Evolutionary conservation across 768 basidiomycete species (phyloP), one percentile per base, ranked within the genome.

Genomic region (Mycena galericulata): DNA sequence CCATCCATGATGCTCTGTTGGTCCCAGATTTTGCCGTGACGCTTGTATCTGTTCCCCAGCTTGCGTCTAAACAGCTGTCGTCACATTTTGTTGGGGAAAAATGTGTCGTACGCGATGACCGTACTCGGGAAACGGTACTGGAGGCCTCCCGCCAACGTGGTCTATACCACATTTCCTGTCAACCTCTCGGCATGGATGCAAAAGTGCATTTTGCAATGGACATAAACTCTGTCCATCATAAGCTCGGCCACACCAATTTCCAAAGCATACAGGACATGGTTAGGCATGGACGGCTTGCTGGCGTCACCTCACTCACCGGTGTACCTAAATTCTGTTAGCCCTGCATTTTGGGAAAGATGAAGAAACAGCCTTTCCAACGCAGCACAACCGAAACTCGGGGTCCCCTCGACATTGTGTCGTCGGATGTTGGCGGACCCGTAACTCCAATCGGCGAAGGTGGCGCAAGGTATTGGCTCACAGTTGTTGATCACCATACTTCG

Each of bases 401-500:
- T 41, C 54, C 54, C 4, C 54, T 56, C 4, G 8, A 56, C 2
- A 56, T 56, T 9, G 15, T 56, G 15, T 24, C 22, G n/a, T 24
- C n/a, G 11, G 41, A 58, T n/a, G 41, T 58, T 20, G 56, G 56
- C 20, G 56, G 56, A 30, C 56, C 56, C 2, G 56, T 58, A 5
- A 58, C 26, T 7, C 56, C 43, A 0, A 24, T 17, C 17, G 38
- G 17, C 38, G 17, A 17, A 17, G 9, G 17, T 38, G 38, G 38
- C 9, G 17, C 9, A 9, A 9, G 38, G 17, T 38, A 9, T 17
- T 38, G 38, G 38, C 9, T 38, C 17, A 38, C 9, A 9, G 9
- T 38, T 38, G 17, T 38, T 17, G 38, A 38, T 17, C 9, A 38
- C 17, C 17, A 38, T 17, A 38, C 10, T 17, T 17, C 9, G 9